Percentiles rank a stretch among this genome's conserved stretches.
Evolutionary conservation across 169 alveolate species (phyloP).

Genomic region (Babesia sp.): DNA sequence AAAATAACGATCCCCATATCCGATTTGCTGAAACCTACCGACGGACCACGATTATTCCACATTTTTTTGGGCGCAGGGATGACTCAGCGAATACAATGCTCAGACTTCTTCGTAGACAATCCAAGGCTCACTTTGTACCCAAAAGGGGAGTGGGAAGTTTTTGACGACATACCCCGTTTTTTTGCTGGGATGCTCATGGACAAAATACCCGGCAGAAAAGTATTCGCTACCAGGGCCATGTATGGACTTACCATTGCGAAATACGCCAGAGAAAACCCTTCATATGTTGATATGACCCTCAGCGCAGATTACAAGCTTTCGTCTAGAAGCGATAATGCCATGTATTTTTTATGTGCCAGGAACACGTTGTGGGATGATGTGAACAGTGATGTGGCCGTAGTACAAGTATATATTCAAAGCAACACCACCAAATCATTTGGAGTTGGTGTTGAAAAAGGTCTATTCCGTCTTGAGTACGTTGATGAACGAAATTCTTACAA

Average conservation of each 20-base stretch:
- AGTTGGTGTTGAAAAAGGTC: constrained; percentile 7
- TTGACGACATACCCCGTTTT: constrained; percentile 31
- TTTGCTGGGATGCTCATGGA: constrained; percentile 6
- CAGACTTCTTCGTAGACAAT: constrained; percentile 12
- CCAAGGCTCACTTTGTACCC: background rate
- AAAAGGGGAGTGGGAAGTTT: background rate
- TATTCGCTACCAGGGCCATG: constrained; percentile 30
- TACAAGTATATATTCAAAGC: constrained; percentile 21
- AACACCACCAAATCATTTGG: constrained; percentile 22
- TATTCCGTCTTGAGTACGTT: background rate
- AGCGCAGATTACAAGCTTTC: background rate
- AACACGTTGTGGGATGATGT: constrained; percentile 13
- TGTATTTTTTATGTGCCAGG: constrained; percentile 25
- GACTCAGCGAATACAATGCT: background rate
- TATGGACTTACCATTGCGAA: constrained; percentile 6
- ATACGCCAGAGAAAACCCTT: background rate
- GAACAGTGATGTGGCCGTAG: constrained; percentile 31
- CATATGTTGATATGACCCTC: background rate
- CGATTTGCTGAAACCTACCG: background rate
- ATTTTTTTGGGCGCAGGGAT: constrained; percentile 6
- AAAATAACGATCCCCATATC: background rate
- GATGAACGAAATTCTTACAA: background rate
- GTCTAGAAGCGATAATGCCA: constrained; percentile 25
- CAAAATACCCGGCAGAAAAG: constrained; percentile 9
- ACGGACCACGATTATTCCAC: constrained; percentile 15